A percentile compares a stretch with the other conserved stretches of the same genome.
Evolutionary conservation across 2,329 filamentous ascomycete species (phyloP).

Genomic region (Gyromitra esculenta): DNA sequence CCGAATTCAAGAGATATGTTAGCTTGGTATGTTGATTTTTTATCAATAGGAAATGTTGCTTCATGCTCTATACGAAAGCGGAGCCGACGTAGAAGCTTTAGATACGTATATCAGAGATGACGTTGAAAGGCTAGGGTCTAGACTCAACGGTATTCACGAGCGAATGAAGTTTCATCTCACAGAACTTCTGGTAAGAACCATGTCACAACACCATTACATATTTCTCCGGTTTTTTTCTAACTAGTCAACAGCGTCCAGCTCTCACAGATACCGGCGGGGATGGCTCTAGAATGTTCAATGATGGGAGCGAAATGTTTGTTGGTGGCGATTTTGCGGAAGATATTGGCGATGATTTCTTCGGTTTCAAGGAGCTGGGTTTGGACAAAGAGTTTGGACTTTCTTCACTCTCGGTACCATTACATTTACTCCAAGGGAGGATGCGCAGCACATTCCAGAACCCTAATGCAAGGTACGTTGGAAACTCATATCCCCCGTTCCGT

Average conservation of each 20-base stretch:
- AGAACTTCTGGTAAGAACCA: slow-evolving; percentile 74
- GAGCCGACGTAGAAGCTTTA: slow-evolving; percentile 80
- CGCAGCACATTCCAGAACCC: slow-evolving; percentile 85
- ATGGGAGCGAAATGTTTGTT: slow-evolving; percentile 96
- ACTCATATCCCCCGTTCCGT: slow-evolving; percentile 16
- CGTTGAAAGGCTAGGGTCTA: slow-evolving; percentile 82
- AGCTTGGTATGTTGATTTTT: slow-evolving; percentile 39
- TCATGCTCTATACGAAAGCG: slow-evolving; percentile 85
- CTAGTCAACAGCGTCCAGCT: slow-evolving; percentile 72
- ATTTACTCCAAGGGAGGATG: slow-evolving; percentile 91
- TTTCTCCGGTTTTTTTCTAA: slow-evolving; percentile 55
- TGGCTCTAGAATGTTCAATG: slow-evolving; percentile 89
- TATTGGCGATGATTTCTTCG: slow-evolving; percentile 98
- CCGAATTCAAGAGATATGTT: not conserved
- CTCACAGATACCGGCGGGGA: slow-evolving; percentile 82
- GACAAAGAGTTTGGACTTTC: slow-evolving; percentile 90
- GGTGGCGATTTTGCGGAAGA: slow-evolving; percentile 98
- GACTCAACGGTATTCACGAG: slow-evolving; percentile 86
- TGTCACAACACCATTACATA: not conserved
- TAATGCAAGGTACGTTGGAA: slow-evolving; percentile 66
- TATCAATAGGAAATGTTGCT: slow-evolving; percentile 81
- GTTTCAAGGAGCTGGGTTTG: slow-evolving; percentile 92
- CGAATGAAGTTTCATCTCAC: slow-evolving; percentile 92
- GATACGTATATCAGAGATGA: slow-evolving; percentile 93
- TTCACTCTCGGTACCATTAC: slow-evolving; percentile 88